Percentiles rank a stretch among this genome's conserved stretches.
Evolutionary conservation across 1,139 yeast species (phyloP).

Genomic region (Yamadazyma trypodendri): DNA sequence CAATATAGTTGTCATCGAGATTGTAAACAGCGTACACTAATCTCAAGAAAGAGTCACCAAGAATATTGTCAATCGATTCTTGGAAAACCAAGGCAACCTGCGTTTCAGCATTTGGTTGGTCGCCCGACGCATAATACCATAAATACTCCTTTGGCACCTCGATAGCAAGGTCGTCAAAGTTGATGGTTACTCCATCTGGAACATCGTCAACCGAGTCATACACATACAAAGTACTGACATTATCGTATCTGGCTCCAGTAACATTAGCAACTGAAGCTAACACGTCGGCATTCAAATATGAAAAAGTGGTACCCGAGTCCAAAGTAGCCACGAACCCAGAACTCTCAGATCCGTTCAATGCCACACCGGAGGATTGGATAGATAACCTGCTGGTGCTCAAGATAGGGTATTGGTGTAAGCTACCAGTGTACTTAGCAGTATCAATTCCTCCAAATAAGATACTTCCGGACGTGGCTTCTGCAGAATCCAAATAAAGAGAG

Average conservation of each 20-base stretch:
- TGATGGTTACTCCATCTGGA: slow-evolving; percentile 21
- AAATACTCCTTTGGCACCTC: slow-evolving; percentile 21
- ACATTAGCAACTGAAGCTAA: slow-evolving; percentile 19
- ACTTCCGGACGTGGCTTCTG: slow-evolving; percentile 31
- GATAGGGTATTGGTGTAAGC: slow-evolving; percentile 20
- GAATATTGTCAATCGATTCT: slow-evolving; percentile 17
- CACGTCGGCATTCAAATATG: too few relatives aligned
- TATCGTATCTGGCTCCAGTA: slow-evolving; percentile 1
- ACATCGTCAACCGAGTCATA: slow-evolving; percentile 8
- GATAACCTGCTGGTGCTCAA: background rate
- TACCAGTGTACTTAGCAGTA: slow-evolving; percentile 43
- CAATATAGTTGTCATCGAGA: slow-evolving; percentile 59
- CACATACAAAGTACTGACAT: slow-evolving; percentile 9
- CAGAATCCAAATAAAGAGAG: slow-evolving; percentile 30
- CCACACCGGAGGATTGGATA: too few relatives aligned
- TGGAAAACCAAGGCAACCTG: background rate
- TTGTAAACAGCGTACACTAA: slow-evolving; percentile 80
- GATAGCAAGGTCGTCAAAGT: slow-evolving; percentile 33
- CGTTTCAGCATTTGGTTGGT: background rate
- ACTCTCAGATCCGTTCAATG: too few relatives aligned
- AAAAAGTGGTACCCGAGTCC: too few relatives aligned
- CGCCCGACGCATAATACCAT: background rate
- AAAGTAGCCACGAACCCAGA: too few relatives aligned
- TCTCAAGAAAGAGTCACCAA: slow-evolving; percentile 77
- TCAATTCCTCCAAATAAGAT: slow-evolving; percentile 54